phyloP scores from a whole-genome alignment of 768 basidiomycete genomes.

The Tricholoma flavovirens region DNA sequence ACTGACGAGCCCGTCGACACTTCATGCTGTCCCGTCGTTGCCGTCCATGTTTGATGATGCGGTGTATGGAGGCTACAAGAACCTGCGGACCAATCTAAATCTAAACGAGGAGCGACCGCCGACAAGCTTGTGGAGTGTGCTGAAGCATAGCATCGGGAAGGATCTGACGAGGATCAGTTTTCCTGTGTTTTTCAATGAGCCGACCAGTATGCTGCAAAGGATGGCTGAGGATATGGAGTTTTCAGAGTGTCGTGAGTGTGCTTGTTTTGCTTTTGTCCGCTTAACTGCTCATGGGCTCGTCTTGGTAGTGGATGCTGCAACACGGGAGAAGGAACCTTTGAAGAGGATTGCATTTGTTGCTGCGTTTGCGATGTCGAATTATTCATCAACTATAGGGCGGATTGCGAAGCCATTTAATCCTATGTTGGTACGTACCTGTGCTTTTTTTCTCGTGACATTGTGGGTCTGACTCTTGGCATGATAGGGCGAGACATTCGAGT shows the following conservation, averaged over 20 bases:
- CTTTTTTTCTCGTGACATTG: background rate
- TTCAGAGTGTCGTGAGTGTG: conserved; percentile 74
- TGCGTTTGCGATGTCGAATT: conserved; percentile 97
- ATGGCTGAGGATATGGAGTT: conserved; percentile 99
- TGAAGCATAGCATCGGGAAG: conserved; percentile 95
- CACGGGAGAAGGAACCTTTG: conserved; percentile 67
- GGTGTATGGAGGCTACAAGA: conserved; percentile 63
- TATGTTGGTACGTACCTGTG: conserved; percentile 60
- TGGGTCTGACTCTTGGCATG: background rate
- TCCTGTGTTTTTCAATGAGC: conserved; percentile 90
- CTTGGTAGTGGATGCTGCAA: conserved; percentile 77
- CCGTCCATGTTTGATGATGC: conserved; percentile 14
- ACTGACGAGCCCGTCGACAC: conserved; percentile 38
- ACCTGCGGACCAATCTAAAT: conserved; percentile 53
- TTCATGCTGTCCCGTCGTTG: conserved; percentile 14
- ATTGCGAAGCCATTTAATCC: conserved; percentile 98
- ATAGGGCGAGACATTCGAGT: conserved; percentile 92
- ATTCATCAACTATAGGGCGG: conserved; percentile 91
- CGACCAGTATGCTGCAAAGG: conserved; percentile 93
- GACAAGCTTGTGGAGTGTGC: conserved; percentile 89
- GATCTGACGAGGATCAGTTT: conserved; percentile 95
- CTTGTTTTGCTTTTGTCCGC: background rate
- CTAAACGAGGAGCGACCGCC: conserved; percentile 79
- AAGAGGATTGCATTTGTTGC: conserved; percentile 88
- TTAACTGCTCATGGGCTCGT: conserved; percentile 2